These are phyloP conservation scores for Globisporangium apiculatum DNA, from an alignment of 352 stramenopile genomes.

Conservation along the genomic window DNA sequence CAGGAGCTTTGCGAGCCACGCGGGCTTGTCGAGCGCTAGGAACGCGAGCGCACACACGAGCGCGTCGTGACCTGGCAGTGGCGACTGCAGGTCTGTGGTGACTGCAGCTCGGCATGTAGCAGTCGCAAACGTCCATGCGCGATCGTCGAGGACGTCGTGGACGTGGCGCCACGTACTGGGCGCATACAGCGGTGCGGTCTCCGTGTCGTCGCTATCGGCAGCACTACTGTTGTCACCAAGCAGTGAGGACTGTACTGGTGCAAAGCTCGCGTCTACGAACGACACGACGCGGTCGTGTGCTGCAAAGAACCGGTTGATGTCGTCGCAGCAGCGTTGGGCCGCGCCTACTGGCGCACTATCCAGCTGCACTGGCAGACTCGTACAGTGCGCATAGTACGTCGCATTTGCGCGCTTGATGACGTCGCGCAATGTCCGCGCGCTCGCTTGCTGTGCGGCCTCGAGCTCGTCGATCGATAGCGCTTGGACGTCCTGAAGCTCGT, in stretches of 20 bases:
- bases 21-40: slow-evolving; percentile 11
- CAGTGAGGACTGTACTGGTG: slow-evolving; percentile 4
- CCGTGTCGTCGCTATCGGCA: background rate
- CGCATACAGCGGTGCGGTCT: slow-evolving; percentile 1
- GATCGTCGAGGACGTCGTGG: slow-evolving; percentile 12
- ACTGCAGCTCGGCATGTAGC: no score
- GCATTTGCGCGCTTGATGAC: background rate
- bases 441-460: background rate
- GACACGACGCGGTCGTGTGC: slow-evolving; percentile 1
- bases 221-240: background rate
- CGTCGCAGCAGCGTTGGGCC: slow-evolving; percentile 14
- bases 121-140: slow-evolving; percentile 17
- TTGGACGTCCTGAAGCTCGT: slow-evolving; percentile 6
- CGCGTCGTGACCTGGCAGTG: slow-evolving; percentile 24
- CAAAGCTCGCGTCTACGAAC: slow-evolving; percentile 41
- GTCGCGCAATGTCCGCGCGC: background rate
- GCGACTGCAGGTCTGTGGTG: slow-evolving; percentile 12
- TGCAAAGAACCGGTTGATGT: slow-evolving; percentile 34
- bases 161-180: slow-evolving; percentile 26
- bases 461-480: slow-evolving; percentile 4
- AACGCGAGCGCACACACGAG: slow-evolving; percentile 26
- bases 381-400: slow-evolving; percentile 1
- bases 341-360: slow-evolving; percentile 3
- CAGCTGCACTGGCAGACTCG: slow-evolving; percentile 6
- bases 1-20: slow-evolving; percentile 13